Percentiles rank a stretch among this genome's conserved stretches.
These are phyloP conservation scores for Neurospora intermedia DNA, from an alignment of 495 filamentous ascomycete genomes.

Conservation along the genomic window DNA sequence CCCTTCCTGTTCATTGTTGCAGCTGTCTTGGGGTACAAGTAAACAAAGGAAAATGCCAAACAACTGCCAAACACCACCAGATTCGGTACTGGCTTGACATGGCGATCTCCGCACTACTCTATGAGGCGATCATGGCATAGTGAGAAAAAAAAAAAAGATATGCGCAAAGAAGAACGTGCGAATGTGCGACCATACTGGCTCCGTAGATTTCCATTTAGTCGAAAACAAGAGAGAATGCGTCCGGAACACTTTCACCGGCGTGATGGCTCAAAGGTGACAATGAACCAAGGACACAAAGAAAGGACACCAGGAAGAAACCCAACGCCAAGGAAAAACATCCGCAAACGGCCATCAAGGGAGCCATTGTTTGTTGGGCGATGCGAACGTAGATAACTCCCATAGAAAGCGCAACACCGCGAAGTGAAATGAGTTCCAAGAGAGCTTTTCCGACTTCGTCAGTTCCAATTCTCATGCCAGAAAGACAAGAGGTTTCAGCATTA, in stretches of 20 bases:
- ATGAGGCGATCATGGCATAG: too few relatives aligned
- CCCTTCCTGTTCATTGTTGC: not conserved
- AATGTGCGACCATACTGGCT: not conserved
- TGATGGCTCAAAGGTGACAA: not conserved
- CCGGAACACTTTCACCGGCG: not conserved
- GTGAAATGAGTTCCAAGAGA: not conserved
- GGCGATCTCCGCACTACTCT: not conserved
- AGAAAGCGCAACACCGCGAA: not conserved
- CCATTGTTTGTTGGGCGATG: not conserved
- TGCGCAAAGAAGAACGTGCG: not conserved
- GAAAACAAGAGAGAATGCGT: not conserved
- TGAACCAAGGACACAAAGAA: not conserved
- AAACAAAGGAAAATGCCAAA: not conserved
- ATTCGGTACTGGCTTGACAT: not conserved
- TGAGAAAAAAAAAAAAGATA: not conserved
- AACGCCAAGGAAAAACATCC: not conserved
- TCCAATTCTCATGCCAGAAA: not conserved
- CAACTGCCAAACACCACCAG: not conserved
- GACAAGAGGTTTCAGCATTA: not conserved
- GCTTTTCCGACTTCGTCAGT: not conserved
- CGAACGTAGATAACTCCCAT: not conserved
- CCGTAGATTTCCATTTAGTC: not conserved
- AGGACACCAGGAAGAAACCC: not conserved
- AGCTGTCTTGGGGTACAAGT: not conserved
- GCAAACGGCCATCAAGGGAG: not conserved